Percentiles rank a stretch among this genome's conserved stretches.
phyloP scores from a whole-genome alignment of 2,329 filamentous ascomycete genomes.

The Colletotrichum tofieldiae region DNA sequence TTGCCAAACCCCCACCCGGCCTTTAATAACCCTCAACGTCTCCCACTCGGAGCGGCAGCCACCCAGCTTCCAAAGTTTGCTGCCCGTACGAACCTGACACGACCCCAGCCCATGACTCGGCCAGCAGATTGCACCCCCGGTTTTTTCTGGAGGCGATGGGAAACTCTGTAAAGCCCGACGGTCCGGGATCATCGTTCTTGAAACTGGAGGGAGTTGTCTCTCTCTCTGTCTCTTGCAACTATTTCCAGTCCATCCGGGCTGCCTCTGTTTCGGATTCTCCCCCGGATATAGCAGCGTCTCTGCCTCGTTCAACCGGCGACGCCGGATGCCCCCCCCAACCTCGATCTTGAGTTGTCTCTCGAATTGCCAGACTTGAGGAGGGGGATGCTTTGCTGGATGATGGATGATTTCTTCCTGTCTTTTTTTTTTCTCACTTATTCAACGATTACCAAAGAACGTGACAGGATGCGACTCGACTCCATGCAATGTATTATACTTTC shows the following conservation, averaged over 20 bases:
- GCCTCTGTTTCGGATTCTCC: conserved; percentile 28
- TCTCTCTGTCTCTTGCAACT: background rate
- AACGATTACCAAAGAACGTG: background rate
- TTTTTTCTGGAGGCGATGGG: conserved; percentile 26
- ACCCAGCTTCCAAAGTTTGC: background rate
- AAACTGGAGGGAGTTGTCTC: conserved; percentile 20
- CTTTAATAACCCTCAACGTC: background rate
- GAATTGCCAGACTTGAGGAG: background rate
- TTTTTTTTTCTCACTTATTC: background rate
- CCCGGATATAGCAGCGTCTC: conserved; percentile 1
- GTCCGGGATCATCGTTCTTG: conserved; percentile 26
- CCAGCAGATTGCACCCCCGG: conserved; percentile 29
- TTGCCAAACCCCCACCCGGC: background rate
- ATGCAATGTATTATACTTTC: conserved; percentile 27
- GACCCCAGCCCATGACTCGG: conserved; percentile 35
- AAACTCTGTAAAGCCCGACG: conserved; percentile 26
- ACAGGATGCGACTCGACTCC: background rate
- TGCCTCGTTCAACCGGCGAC: background rate
- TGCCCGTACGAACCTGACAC: conserved; percentile 32
- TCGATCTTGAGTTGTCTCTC: background rate
- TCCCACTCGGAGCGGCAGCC: background rate
- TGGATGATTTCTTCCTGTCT: background rate
- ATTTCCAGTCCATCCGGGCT: conserved; percentile 13
- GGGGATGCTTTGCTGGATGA: background rate
- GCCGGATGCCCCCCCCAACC: background rate